Percentiles rank a stretch among this genome's conserved stretches.
Conservation (phyloP, 108 stramenopile genomes). For the Pseudonitzschia multiseries region DNA sequence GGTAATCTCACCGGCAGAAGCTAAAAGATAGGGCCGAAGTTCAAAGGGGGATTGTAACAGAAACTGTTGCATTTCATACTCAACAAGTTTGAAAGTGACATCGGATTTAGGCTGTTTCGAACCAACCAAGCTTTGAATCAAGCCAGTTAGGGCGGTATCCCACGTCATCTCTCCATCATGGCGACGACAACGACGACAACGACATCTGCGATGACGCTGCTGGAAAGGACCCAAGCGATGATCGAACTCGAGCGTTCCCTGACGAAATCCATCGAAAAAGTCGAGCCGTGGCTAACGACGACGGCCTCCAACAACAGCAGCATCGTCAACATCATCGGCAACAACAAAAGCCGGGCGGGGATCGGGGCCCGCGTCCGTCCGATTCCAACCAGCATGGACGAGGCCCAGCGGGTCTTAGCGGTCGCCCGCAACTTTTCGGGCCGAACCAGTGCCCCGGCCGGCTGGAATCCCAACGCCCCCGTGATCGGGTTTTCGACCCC, state of each 20-base stretch:
- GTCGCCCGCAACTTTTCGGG: slow-evolving; percentile 65
- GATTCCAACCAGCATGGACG: slow-evolving; percentile 58
- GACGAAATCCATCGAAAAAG: slow-evolving; percentile 60
- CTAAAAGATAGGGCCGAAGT: too few relatives aligned
- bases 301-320: slow-evolving; percentile 6
- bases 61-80: too few relatives aligned
- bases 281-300: slow-evolving; percentile 46
- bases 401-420: slow-evolving; percentile 65
- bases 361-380: slow-evolving; percentile 42
- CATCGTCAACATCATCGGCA: too few relatives aligned
- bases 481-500: slow-evolving; percentile 82
- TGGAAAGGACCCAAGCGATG: slow-evolving; percentile 46
- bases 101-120: too few relatives aligned
- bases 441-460: slow-evolving; percentile 78
- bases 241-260: slow-evolving; percentile 69
- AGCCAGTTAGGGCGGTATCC: too few relatives aligned
- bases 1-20: too few relatives aligned
- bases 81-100: too few relatives aligned
- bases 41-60: too few relatives aligned
- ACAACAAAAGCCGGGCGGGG: not conserved
- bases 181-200: not conserved
- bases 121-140: too few relatives aligned
- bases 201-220: not conserved
- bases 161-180: not conserved
- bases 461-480: slow-evolving; percentile 81